Evolutionary conservation across 345 rosid species (phyloP).

Genomic region (Hypericum perforatum): DNA sequence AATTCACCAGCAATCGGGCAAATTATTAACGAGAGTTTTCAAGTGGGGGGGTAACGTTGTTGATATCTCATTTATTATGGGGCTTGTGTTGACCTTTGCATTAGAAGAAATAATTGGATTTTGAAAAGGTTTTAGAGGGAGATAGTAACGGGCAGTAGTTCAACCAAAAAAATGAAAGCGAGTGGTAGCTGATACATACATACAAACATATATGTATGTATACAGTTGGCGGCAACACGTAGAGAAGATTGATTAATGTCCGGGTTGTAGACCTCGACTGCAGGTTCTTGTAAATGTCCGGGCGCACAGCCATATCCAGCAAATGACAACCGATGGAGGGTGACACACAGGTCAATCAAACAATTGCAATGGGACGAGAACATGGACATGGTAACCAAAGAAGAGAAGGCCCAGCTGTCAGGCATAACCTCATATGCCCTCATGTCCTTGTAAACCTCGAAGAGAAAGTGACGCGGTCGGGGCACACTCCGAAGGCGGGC

Average conservation of each 20-base stretch:
- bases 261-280: slow-evolving; percentile 66
- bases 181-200: no score
- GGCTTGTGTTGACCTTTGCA: no score
- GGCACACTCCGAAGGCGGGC: slow-evolving; percentile 48
- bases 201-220: no score
- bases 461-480: slow-evolving; percentile 55
- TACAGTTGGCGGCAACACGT: no score
- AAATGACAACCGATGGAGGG: slow-evolving; percentile 70
- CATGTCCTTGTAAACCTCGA: slow-evolving; percentile 61
- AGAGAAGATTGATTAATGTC: no score
- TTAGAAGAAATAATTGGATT: slow-evolving; percentile 11
- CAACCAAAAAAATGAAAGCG: no score
- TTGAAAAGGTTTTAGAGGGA: slow-evolving; percentile 20
- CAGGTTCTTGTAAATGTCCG: slow-evolving; percentile 48
- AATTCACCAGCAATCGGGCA: no score
- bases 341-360: slow-evolving; percentile 81
- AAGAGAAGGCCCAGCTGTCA: slow-evolving; percentile 91
- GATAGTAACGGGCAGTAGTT: slow-evolving; percentile 13
- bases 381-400: slow-evolving; percentile 69
- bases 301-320: slow-evolving; percentile 54
- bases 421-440: slow-evolving; percentile 49
- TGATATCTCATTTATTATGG: slow-evolving; percentile 14
- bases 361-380: slow-evolving; percentile 74
- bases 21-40: no score
- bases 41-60: slow-evolving; percentile 2